phyloP scores from a whole-genome alignment of 768 basidiomycete genomes.

The Suillus fuscotomentosus region DNA sequence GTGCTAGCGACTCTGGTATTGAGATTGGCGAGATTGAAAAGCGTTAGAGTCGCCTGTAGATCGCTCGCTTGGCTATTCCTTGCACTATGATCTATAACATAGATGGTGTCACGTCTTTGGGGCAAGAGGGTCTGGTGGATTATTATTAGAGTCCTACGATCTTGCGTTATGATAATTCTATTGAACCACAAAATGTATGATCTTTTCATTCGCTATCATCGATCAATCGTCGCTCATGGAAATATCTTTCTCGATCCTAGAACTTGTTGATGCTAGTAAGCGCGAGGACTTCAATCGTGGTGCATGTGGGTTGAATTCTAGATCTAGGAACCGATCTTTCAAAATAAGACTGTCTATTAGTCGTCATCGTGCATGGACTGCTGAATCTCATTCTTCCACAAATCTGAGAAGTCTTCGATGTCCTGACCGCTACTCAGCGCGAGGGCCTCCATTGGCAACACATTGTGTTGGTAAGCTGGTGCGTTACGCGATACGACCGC shows the following conservation, averaged over 20 bases:
- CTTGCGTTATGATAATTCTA: neutral
- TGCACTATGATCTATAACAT: neutral
- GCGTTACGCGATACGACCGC: too few species aligned
- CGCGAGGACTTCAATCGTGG: conserved; percentile 71
- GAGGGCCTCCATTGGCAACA: too few species aligned
- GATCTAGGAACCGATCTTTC: too few species aligned
- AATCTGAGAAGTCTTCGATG: too few species aligned
- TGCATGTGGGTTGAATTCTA: conserved; percentile 58
- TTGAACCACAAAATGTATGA: neutral
- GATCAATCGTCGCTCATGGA: conserved; percentile 18
- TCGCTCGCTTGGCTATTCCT: neutral
- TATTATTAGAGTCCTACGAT: neutral
- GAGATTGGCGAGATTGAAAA: conserved; percentile 44
- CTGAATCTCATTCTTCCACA: too few species aligned
- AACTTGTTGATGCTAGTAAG: conserved; percentile 68
- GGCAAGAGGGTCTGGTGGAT: too few species aligned
- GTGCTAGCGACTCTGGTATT: conserved; percentile 64
- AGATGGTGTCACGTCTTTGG: neutral
- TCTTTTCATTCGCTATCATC: neutral
- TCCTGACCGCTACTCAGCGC: too few species aligned
- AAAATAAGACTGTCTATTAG: too few species aligned
- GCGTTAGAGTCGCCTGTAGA: neutral
- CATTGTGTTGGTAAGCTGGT: too few species aligned
- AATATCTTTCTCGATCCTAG: conserved; percentile 48
- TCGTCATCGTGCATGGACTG: too few species aligned